Conservation (phyloP, 2,329 filamentous ascomycete species). For the Curvularia lunata region DNA sequence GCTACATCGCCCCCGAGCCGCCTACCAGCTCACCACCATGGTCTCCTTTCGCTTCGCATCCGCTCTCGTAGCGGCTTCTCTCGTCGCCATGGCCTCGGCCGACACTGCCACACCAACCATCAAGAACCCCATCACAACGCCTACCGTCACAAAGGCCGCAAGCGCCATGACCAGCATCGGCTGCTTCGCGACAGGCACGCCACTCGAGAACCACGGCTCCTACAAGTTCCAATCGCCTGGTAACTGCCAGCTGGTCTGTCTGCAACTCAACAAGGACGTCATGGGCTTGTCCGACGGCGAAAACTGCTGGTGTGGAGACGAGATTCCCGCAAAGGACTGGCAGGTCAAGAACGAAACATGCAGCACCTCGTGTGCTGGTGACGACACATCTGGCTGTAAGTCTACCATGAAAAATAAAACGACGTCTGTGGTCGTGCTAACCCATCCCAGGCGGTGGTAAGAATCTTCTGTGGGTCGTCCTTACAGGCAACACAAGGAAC, state of each 20-base stretch:
- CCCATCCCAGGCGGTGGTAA: constrained; percentile 63
- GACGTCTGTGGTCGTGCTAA: constrained; percentile 26
- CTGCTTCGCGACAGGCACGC: constrained; percentile 59
- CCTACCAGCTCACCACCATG: constrained; percentile 35
- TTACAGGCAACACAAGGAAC: constrained; percentile 57
- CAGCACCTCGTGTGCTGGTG: constrained; percentile 68
- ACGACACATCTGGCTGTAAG: constrained; percentile 67
- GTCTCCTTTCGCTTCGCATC: constrained; percentile 41
- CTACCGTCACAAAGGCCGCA: constrained; percentile 38
- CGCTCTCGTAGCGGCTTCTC: constrained; percentile 41
- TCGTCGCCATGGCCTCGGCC: constrained; percentile 37
- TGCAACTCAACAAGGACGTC: constrained; percentile 58
- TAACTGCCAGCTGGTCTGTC: constrained; percentile 62
- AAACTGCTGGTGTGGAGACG: constrained; percentile 75
- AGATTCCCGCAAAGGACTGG: constrained; percentile 65
- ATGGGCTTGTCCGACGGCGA: constrained; percentile 67
- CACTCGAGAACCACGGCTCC: constrained; percentile 56
- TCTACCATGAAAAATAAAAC: constrained; percentile 12
- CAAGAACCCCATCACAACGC: constrained; percentile 37
- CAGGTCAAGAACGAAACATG: constrained; percentile 67
- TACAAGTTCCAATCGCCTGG: constrained; percentile 62
- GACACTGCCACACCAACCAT: constrained; percentile 23
- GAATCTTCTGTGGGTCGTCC: constrained; percentile 58
- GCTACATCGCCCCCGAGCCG: constrained; percentile 11
- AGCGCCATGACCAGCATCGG: constrained; percentile 50